phyloP scores from a whole-genome alignment of 2,329 filamentous ascomycete species.

The Aspergillus uvarum region DNA sequence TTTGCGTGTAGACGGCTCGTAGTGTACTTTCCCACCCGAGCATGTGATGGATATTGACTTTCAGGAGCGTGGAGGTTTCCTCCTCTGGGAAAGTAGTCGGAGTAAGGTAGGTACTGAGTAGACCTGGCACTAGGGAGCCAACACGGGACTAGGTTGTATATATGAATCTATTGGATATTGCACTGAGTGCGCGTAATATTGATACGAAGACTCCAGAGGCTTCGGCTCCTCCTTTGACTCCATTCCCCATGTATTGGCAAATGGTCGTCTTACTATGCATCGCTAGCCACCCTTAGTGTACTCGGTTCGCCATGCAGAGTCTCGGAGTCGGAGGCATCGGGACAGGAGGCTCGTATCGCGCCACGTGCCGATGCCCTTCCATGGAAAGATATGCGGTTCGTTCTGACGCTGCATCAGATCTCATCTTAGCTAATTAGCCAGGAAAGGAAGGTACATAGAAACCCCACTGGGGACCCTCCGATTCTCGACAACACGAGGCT shows the following conservation, averaged over 20 bases:
- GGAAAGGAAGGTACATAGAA: not conserved
- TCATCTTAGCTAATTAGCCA: not conserved
- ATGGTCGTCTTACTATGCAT: not conserved
- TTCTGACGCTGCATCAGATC: not conserved
- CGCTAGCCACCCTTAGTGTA: not conserved
- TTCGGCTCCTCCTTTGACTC: not conserved
- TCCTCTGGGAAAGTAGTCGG: too few relatives aligned
- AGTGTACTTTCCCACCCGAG: not conserved
- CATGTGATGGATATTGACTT: not conserved
- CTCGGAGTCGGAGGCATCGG: not conserved
- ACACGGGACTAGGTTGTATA: not conserved
- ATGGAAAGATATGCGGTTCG: not conserved
- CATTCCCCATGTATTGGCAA: not conserved
- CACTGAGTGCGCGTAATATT: not conserved
- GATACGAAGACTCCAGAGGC: not conserved
- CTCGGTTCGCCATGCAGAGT: not conserved
- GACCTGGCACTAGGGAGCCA: not conserved
- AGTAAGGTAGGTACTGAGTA: not conserved
- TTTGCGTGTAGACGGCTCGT: not conserved
- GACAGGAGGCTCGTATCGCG: not conserved
- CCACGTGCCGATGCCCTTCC: not conserved
- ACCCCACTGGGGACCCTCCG: too few relatives aligned
- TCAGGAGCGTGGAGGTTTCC: not conserved
- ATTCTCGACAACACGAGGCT: too few relatives aligned
- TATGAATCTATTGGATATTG: not conserved